Conservation (phyloP, 2,329 filamentous ascomycete species). For the Fusarium bactridioides region DNA sequence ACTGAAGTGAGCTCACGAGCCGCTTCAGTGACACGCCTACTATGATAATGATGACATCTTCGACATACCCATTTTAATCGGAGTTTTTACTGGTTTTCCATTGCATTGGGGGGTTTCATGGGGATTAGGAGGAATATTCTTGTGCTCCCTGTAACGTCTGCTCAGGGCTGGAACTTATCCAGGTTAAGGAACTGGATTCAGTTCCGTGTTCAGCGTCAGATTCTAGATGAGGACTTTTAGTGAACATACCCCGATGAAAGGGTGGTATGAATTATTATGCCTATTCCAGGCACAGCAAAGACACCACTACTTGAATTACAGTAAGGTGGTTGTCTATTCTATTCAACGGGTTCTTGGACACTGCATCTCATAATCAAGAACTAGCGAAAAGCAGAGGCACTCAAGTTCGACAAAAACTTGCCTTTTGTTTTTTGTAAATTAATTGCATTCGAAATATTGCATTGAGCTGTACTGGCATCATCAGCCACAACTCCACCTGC, state of each 20-base stretch:
- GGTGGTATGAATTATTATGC: slow-evolving; percentile 12
- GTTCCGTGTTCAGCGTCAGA: slow-evolving; percentile 10
- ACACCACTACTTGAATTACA: slow-evolving; percentile 2
- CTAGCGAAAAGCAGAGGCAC: background rate
- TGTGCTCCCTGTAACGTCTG: slow-evolving; percentile 22
- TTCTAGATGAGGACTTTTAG: slow-evolving; percentile 28
- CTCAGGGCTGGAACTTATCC: slow-evolving; percentile 3
- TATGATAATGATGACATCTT: slow-evolving; percentile 45
- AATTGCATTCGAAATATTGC: slow-evolving; percentile 18
- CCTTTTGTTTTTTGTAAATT: background rate
- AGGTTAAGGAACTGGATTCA: slow-evolving; percentile 3
- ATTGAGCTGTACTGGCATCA: background rate
- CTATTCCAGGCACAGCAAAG: slow-evolving; percentile 3
- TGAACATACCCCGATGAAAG: slow-evolving; percentile 13
- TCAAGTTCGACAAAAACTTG: background rate
- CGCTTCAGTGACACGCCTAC: slow-evolving; percentile 27
- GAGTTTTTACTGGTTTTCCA: slow-evolving; percentile 45
- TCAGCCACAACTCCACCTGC: slow-evolving; percentile 6
- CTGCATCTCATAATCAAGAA: slow-evolving; percentile 16
- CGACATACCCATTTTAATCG: slow-evolving; percentile 44
- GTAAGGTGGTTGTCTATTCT: slow-evolving; percentile 6
- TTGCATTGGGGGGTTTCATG: slow-evolving; percentile 28
- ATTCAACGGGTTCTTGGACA: slow-evolving; percentile 27
- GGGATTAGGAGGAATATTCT: slow-evolving; percentile 23
- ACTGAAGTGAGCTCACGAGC: slow-evolving; percentile 42